Evolutionary conservation across 1,284 basidiomycete species (phyloP).

Genomic region (Malassezia psittaci): DNA sequence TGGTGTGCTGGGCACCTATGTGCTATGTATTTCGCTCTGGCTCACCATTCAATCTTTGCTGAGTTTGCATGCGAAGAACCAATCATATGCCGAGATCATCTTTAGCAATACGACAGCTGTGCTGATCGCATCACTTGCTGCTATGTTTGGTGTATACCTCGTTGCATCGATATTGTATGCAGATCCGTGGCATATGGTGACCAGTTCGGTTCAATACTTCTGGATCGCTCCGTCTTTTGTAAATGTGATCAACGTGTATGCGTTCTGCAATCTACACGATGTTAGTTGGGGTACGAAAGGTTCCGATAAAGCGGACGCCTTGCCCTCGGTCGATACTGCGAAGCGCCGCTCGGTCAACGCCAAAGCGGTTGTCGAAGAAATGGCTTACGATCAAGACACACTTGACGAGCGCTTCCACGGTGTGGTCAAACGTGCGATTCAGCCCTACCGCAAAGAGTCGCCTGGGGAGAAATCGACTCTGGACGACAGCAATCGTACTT

Average conservation of each 20-base stretch:
- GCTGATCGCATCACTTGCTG: slow-evolving; percentile 40
- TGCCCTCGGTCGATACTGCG: slow-evolving; percentile 74
- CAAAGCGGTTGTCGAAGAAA: slow-evolving; percentile 55
- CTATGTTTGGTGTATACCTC: slow-evolving; percentile 51
- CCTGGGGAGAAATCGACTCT: slow-evolving; percentile 68
- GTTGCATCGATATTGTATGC: slow-evolving; percentile 80
- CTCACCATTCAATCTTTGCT: slow-evolving; percentile 33
- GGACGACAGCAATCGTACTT: slow-evolving; percentile 50
- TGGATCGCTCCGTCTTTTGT: slow-evolving; percentile 80
- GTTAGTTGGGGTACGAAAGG: slow-evolving; percentile 90
- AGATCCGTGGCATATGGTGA: slow-evolving; percentile 97
- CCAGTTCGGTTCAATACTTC: slow-evolving; percentile 81
- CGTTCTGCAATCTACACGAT: slow-evolving; percentile 60
- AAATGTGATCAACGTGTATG: slow-evolving; percentile 89
- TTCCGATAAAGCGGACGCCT: slow-evolving; percentile 82
- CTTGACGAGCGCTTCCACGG: slow-evolving; percentile 87
- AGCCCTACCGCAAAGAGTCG: slow-evolving; percentile 64
- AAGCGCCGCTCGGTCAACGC: slow-evolving; percentile 56
- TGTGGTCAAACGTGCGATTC: slow-evolving; percentile 81
- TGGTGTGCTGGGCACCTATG: slow-evolving; percentile 41
- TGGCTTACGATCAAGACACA: slow-evolving; percentile 59
- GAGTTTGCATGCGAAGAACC: slow-evolving; percentile 6
- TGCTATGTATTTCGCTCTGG: slow-evolving; percentile 42
- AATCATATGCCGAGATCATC: slow-evolving; percentile 20
- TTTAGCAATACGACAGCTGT: slow-evolving; percentile 37